Base-by-base conservation (phyloP, 1,139 yeast species). In the Meyerozyma sp. region DNA sequence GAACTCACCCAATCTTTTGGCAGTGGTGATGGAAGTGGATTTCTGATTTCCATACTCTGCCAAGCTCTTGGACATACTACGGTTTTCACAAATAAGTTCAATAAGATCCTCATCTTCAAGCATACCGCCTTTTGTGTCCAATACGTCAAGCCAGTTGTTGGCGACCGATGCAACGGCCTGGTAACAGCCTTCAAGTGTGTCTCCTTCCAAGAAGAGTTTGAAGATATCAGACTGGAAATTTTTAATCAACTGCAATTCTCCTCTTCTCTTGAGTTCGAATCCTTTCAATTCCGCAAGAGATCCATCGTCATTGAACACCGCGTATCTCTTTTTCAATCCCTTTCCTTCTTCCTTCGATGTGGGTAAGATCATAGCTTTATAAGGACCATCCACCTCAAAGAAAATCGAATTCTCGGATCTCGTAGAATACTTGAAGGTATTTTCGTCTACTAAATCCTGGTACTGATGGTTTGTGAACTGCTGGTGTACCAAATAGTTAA, bases 341-440 rank as follows among this genome's bases (percentile, higher is more conserved):
- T 91, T 91, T 41, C 96, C 98, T 70, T 93, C 98, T 62, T 94
- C 98, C 53, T 89, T 89, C 0, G 98, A 93, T 0, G 98, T 90
- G 8, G 99, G 99, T 46, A 94, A 73, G 47, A 94, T 79, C 98
- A 94, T 94, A 0, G 98, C 98, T 56, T 82, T 86, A 63, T 94
- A 94, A 0, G 99, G 99, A 10, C 99, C 99, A 70, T 94, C 99
- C 23, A 94, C 96, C 63, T 94, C 99, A 56, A 94, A 94, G 65
- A 93, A 93, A 62, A 94, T 94, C 18, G 97, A 86, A 62, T 94
- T 94, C 57, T 94, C 98, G 18, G 94, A 82, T 45, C 77, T 78
- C 0, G 91, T 85, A 43, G 82, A 80, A 62, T 91, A 93, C 51
- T 78, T 79, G 61, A 81, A 77, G 9, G 71, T 76, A 1, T 72